Percentiles rank a stretch among this genome's conserved stretches.
phyloP scores from a whole-genome alignment of 805 yeast genomes.

The Limtongozyma cylindracea region DNA sequence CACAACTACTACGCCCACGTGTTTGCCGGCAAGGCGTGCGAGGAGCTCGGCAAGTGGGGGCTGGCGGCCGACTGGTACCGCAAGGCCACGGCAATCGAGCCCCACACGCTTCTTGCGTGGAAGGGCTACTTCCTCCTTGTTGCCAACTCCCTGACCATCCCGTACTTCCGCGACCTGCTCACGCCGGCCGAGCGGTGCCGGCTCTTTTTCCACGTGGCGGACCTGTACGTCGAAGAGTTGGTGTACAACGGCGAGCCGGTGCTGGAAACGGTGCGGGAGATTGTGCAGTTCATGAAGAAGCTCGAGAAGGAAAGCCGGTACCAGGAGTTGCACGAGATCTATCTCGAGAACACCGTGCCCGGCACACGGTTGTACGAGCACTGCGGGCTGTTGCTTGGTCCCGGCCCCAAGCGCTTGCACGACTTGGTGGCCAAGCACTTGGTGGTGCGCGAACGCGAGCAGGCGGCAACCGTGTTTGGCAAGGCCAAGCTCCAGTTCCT shows the following conservation, averaged over 20 bases:
- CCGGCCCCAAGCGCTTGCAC: slow-evolving; percentile 17
- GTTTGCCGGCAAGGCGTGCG: slow-evolving; percentile 47
- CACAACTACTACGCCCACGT: slow-evolving; percentile 39
- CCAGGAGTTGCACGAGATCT: slow-evolving; percentile 16
- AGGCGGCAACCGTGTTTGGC: slow-evolving; percentile 13
- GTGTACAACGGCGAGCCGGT: slow-evolving; percentile 16
- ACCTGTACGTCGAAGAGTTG: slow-evolving; percentile 16
- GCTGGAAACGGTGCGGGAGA: slow-evolving; percentile 21
- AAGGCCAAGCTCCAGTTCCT: slow-evolving; percentile 24
- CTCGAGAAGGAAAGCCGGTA: slow-evolving; percentile 6
- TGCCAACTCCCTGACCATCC: slow-evolving; percentile 10
- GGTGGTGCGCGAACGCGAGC: too few species aligned
- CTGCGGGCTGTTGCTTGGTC: slow-evolving; percentile 17
- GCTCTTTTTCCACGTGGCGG: too few species aligned
- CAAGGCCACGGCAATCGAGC: slow-evolving; percentile 22
- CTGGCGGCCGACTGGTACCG: slow-evolving; percentile 18
- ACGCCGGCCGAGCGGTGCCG: too few species aligned
- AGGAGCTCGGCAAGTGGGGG: slow-evolving; percentile 11
- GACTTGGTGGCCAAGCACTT: slow-evolving; percentile 14
- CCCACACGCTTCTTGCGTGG: slow-evolving; percentile 43
- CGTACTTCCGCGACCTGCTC: slow-evolving; percentile 19
- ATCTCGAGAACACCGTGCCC: slow-evolving; percentile 25
- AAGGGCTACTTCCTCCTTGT: slow-evolving; percentile 42
- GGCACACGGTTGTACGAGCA: slow-evolving; percentile 26
- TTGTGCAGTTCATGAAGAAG: slow-evolving; percentile 17